Evolutionary conservation across 371 early-diverging fungal genomes (phyloP).

Genomic region (Entomophthora muscae): DNA sequence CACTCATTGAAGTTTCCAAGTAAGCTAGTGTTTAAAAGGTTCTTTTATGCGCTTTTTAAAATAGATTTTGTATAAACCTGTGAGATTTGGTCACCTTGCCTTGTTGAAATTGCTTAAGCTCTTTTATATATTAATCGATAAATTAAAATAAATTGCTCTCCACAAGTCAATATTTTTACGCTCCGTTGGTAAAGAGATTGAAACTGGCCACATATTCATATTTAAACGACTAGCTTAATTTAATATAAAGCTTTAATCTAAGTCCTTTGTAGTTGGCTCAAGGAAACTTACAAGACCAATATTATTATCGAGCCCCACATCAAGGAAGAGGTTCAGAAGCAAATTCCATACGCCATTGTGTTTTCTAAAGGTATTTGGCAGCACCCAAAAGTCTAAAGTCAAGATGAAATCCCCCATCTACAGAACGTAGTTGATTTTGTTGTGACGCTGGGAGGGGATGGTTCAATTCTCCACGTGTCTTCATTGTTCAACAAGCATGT

Average conservation of each 20-base stretch:
- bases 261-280: slow-evolving; percentile 47
- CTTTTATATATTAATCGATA: too few species aligned
- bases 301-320: slow-evolving; percentile 48
- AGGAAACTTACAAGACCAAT: slow-evolving; percentile 33
- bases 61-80: too few species aligned
- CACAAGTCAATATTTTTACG: too few species aligned
- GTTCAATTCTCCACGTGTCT: slow-evolving; percentile 80
- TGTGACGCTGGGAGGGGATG: slow-evolving; percentile 91
- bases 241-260: background rate
- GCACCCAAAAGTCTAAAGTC: background rate
- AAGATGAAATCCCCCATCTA: slow-evolving; percentile 20
- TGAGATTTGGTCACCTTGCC: too few species aligned
- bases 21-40: too few species aligned
- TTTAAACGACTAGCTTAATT: background rate
- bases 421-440: slow-evolving; percentile 58
- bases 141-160: too few species aligned
- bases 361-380: slow-evolving; percentile 23
- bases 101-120: too few species aligned
- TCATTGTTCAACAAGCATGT: slow-evolving; percentile 58
- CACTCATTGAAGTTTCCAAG: slow-evolving; percentile 40
- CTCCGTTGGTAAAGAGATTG: too few species aligned
- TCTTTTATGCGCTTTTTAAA: too few species aligned
- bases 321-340: slow-evolving; percentile 27
- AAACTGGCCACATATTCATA: too few species aligned
- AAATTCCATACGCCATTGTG: slow-evolving; percentile 34